A percentile compares a stretch with the other conserved stretches of the same genome.
Evolutionary conservation across 371 early-diverging fungal genomes (phyloP).

Genomic region (Umbelopsis sp.): DNA sequence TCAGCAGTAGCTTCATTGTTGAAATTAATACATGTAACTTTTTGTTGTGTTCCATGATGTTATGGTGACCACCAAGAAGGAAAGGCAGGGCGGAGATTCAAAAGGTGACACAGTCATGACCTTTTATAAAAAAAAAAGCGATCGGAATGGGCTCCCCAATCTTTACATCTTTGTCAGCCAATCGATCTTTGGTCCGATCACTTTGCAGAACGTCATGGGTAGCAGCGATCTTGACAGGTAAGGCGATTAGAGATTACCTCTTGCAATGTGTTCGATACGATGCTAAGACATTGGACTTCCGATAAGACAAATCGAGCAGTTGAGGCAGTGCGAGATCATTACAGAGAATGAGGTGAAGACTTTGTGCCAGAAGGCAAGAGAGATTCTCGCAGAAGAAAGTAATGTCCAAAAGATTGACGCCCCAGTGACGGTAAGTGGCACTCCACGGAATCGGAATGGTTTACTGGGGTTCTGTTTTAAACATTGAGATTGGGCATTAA

Average conservation of each 20-base stretch:
- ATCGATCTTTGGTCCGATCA: background rate
- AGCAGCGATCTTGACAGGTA: constrained; percentile 16
- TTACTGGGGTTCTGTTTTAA: too few species aligned
- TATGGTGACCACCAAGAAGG: background rate
- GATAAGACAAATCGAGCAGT: constrained; percentile 82
- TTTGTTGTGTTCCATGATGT: too few species aligned
- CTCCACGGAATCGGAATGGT: background rate
- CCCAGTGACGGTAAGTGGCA: constrained; percentile 87
- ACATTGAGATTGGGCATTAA: background rate
- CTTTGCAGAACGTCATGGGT: constrained; percentile 7
- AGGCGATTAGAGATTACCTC: background rate
- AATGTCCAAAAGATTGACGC: constrained; percentile 96
- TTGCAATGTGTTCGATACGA: background rate
- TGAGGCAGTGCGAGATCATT: constrained; percentile 89
- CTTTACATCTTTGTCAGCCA: constrained; percentile 5
- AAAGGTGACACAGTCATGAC: constrained; percentile 1
- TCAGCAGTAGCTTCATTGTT: background rate
- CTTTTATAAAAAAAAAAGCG: background rate
- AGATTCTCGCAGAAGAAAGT: constrained; percentile 93
- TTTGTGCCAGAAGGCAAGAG: constrained; percentile 91
- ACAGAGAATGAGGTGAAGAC: constrained; percentile 92
- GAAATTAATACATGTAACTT: background rate
- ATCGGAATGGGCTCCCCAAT: background rate
- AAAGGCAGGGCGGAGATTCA: background rate
- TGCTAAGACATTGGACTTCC: constrained; percentile 7